Evolutionary conservation across 140 eudicot genomes (phyloP).

Genomic region (Stevia rebaudiana): DNA sequence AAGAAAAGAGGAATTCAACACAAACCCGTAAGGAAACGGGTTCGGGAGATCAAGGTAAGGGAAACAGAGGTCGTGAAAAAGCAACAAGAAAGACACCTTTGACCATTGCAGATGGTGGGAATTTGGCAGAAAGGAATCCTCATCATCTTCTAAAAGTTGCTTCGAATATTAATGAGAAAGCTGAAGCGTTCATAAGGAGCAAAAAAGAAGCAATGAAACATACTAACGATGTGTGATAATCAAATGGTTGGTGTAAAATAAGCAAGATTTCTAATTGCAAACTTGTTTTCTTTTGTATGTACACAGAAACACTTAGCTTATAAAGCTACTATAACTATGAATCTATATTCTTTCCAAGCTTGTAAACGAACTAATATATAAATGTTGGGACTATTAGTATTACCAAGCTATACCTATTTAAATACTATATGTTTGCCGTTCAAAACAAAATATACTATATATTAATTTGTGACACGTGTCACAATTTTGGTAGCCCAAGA

Average conservation of each 20-base stretch:
- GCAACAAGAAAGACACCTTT: constrained; percentile 13
- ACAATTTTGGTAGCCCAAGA: no score
- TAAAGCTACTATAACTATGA: not conserved
- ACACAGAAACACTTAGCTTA: not conserved
- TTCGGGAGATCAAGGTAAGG: constrained; percentile 9
- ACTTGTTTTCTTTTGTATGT: constrained; percentile 8
- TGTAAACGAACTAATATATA: no score
- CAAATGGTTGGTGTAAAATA: constrained; percentile 9
- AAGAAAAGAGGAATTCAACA: constrained; percentile 12
- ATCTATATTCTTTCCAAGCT: not conserved
- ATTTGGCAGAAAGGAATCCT: constrained; percentile 27
- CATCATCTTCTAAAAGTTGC: constrained; percentile 32
- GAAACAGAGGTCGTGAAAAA: not conserved
- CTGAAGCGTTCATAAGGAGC: constrained; percentile 38
- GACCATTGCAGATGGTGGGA: constrained; percentile 14
- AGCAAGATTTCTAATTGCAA: constrained; percentile 12
- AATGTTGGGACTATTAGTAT: no score
- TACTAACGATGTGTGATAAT: constrained; percentile 11
- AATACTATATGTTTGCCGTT: no score
- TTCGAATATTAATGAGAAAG: constrained; percentile 37
- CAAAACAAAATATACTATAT: no score
- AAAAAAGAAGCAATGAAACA: constrained; percentile 30
- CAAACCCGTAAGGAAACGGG: not conserved
- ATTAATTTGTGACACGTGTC: no score
- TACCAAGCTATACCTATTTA: no score